These are phyloP conservation scores for Salicornia ramosissima DNA, from an alignment of 148 eudicot species.

Conservation along the genomic window DNA sequence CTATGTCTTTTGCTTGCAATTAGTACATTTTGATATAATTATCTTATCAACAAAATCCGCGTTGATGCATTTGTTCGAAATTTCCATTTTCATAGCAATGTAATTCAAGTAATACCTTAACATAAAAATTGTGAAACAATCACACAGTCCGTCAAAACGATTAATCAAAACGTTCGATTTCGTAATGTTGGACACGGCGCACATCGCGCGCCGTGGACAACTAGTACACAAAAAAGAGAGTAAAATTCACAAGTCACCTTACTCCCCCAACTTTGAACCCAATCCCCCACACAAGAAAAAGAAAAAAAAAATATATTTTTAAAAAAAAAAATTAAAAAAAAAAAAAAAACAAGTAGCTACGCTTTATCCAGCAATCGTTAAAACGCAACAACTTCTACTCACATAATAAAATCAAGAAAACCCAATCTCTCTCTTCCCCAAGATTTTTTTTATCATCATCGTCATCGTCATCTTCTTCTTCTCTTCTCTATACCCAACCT, in stretches of 20 bases:
- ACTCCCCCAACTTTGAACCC: not conserved
- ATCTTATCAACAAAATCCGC: too few species aligned
- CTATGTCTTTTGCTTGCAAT: too few species aligned
- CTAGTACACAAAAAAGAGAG: not conserved
- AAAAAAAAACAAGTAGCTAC: not conserved
- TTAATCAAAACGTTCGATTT: too few species aligned
- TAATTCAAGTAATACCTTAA: too few species aligned
- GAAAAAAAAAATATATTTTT: not conserved
- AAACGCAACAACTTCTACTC: constrained; percentile 9
- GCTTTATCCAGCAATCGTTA: constrained; percentile 1
- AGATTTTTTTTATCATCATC: constrained; percentile 3
- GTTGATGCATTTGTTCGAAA: too few species aligned
- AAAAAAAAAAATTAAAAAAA: not conserved
- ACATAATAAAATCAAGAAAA: not conserved
- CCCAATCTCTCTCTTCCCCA: not conserved
- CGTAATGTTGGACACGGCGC: too few species aligned
- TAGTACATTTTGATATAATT: too few species aligned
- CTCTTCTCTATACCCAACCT: not conserved
- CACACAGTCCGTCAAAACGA: too few species aligned
- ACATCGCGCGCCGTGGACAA: too few species aligned
- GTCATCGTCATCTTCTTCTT: not conserved
- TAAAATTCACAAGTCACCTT: not conserved
- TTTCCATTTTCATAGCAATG: too few species aligned
- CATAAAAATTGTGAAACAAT: too few species aligned
- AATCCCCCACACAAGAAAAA: not conserved